Evolutionary conservation across 495 filamentous ascomycete genomes (phyloP), one percentile per base, ranked within the genome.

Genomic region (Xylaria nigripes): DNA sequence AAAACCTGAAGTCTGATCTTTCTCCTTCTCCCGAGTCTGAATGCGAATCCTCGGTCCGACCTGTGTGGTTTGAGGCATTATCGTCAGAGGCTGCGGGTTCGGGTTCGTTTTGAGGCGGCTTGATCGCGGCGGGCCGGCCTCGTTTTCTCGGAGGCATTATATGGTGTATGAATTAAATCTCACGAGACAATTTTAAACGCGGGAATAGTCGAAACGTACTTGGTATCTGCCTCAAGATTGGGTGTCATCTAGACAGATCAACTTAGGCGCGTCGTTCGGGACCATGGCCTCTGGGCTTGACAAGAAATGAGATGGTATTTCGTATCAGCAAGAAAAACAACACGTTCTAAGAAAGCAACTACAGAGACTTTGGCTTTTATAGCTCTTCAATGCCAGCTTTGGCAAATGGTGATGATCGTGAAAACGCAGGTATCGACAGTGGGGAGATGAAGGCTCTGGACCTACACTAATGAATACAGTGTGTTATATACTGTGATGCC

Each of bases 1-100:
- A 75, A 60, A 78, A 77, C 13, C 63, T 64, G 22, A 64, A 55
- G 15, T 50, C 19, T 29, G 23, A 38, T 25, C 60, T 61, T 23
- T 60, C 61, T 23, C 27, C n/a, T 10, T 51, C 51, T 0, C 22
- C 51, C 18, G 30, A 1, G 0, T 38, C 24, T 23, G 19, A 22
- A 36, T 13, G 32, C 9, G 24, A 21, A 2, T 46, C 42, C 15
- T 54, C 41, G 6, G 46, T 18, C 16, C 6, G 4, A 34, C 16
- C 18, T 13, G 27, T 21, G 7, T 48, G 16, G 25, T 48, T 24
- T 1, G 52, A 43, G 45, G 24, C 38, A 12, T 30, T 16, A 36
- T 49, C 45, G 19, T 30, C 52, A 10, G 32, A 25, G 45, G 15
- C 22, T 1, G 30, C 36, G 34, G 24, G 32, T 29, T 45, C 50